These are phyloP conservation scores for Citropsis articulata DNA, from an alignment of 345 rosid genomes.

Conservation along the genomic window DNA sequence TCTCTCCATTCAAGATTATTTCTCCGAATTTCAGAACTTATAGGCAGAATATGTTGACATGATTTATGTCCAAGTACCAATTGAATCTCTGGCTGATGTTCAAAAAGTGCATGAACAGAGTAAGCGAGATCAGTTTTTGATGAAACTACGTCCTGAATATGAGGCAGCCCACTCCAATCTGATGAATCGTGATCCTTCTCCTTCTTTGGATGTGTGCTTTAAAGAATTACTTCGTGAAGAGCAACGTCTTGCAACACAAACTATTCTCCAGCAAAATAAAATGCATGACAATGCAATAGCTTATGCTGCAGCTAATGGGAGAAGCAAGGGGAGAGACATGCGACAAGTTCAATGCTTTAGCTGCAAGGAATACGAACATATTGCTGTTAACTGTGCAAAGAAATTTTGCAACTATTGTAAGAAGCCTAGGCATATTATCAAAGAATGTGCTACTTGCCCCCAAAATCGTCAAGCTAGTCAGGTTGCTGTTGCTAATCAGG, in stretches of 20 bases:
- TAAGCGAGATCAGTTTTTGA: constrained; percentile 18
- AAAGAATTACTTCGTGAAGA: constrained; percentile 1
- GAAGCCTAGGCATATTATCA: not conserved
- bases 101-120: constrained; percentile 3
- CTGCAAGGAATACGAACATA: not conserved
- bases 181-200: no score
- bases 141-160: constrained; percentile 9
- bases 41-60: not conserved
- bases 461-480: not conserved
- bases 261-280: no score
- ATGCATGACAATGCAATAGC: no score
- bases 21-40: constrained; percentile 1
- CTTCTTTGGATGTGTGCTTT: constrained; percentile 14
- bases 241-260: not conserved
- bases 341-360: not conserved
- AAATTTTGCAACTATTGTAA: constrained; percentile 13
- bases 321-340: not conserved
- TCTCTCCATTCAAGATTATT: constrained; percentile 20
- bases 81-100: not conserved
- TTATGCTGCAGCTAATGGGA: not conserved
- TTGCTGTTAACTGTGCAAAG: not conserved
- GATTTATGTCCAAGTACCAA: not conserved
- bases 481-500: not conserved
- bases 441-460: not conserved
- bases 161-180: no score